Base-by-base conservation (phyloP, 208 protist species). In the Willaertia magna region DNA sequence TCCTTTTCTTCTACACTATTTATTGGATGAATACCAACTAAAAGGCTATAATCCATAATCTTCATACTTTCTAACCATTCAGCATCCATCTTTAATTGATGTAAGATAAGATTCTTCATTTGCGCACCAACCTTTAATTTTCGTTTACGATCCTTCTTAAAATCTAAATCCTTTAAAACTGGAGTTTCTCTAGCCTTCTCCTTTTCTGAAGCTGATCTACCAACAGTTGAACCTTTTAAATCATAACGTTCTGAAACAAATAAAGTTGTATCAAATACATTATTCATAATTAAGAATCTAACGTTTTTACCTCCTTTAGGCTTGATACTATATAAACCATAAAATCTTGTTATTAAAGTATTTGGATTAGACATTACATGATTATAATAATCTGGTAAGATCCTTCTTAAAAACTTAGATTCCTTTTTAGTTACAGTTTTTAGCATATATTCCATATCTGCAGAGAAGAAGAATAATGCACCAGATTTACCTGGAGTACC, bases 341-440 rank as follows among this genome's bases (percentile, higher is more conserved):
- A 84, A 20, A 84, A 84, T 39, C 79, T 26, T 22, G 47, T 84
- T 18, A 84, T 55, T 4, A 84, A 34, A 30, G 79, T 84, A 30
- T 42, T 55, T 46, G 79, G 49, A 34, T 84, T 59, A 40, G 46
- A 6, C 48, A 84, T 67, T 9, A 74, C 79, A 46, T 84, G 79
- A 14, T 79, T 48, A 79, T 48, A 79, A 30, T 48, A 79, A 48
- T 48, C 43, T 22, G 79, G 74, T 22, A 87, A 26, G 1, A 85
- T 46, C 34, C 79, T 87, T 39, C 39, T 85, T 1, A 89, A 81
- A 51, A 88, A 48, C 22, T 74, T 49, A 2, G 2, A 42, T 44
- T 89, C 88, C 30, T 22, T 52, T 34, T 84, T 59, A 4, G 81
- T 87, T 22, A 87, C 76, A 12, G 88, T 89, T 48, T 89, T 89